Evolutionary conservation across 495 filamentous ascomycete species (phyloP), one percentile per base, ranked within the genome.

Genomic region (Sabuloglossum arenarium): DNA sequence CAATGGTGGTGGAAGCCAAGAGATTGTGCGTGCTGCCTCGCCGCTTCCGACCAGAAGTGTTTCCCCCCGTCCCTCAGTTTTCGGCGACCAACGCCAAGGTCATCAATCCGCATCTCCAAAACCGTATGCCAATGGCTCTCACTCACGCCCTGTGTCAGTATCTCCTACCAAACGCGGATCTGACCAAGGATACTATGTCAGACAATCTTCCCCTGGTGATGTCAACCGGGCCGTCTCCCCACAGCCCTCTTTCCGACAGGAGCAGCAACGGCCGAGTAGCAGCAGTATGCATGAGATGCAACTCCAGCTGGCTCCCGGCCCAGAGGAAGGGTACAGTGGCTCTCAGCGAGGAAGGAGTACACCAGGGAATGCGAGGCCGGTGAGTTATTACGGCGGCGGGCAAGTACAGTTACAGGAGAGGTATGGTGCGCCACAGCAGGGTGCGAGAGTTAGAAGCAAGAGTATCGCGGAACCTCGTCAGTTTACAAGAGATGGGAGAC

Each of bases 401-500:
- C 61, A 39, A 31, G 50, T 23, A 49, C 53, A 64, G 64, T 60
- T 21, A 62, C 64, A 9, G 10, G 63, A 71, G 27, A 69, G 70
- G 24, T 79, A 78, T 57, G 75, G 76, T 28, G 16, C 28, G 25
- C 56, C 28, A 32, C 58, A 60, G 43, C 37, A 34, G 16, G 53
- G 42, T 14, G 29, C 19, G 25, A 70, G 82, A 59, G 78, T 75
- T 54, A 73, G 90, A 59, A 94, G 88, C 64, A 84, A 86, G 71
- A 94, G 89, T 60, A 72, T 87, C 58, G 86, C 81, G 32, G 80
- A 82, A 30, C 72, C 70, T 12, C 70, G 82, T 58, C 86, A 89
- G 60, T 86, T 80, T 61, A 89, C 85, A 32, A 78, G 79, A 60
- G 89, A 96, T 64, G 93, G 91, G 29, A 78, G 85, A 57, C 79